phyloP scores from a whole-genome alignment of 257 asterid species.

The Przewalskia tangutica region DNA sequence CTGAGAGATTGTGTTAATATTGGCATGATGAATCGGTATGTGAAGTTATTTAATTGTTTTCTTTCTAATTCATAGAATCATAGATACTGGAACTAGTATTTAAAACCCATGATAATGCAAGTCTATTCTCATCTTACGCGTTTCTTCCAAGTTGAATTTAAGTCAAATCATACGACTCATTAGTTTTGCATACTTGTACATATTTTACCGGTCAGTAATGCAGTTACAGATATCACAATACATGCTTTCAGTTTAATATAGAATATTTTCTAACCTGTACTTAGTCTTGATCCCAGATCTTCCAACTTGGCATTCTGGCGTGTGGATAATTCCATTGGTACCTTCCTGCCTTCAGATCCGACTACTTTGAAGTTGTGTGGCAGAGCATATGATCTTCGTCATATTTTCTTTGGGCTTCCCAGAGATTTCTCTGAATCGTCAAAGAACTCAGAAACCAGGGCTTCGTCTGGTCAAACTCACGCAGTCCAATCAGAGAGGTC shows the following conservation, averaged over 20 bases:
- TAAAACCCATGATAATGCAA: neutral
- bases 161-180: neutral
- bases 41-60: constrained; percentile 2
- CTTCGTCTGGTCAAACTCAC: constrained; percentile 38
- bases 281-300: constrained; percentile 28
- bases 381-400: constrained; percentile 75
- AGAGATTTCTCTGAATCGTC: constrained; percentile 34
- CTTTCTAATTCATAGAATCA: neutral
- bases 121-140: neutral
- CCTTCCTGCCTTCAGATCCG: constrained; percentile 82
- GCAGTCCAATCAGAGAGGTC: constrained; percentile 48
- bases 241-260: neutral
- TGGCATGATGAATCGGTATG: constrained; percentile 46
- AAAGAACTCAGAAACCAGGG: constrained; percentile 32
- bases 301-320: constrained; percentile 86
- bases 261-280: neutral
- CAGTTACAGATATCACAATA: neutral
- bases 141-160: neutral
- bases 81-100: neutral
- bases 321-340: constrained; percentile 78
- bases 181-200: neutral
- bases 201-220: neutral
- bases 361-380: constrained; percentile 36
- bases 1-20: constrained; percentile 74
- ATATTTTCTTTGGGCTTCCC: constrained; percentile 41